Evolutionary conservation across 2,329 filamentous ascomycete genomes (phyloP).

Genomic region (Ophiostoma himal-ulmi): DNA sequence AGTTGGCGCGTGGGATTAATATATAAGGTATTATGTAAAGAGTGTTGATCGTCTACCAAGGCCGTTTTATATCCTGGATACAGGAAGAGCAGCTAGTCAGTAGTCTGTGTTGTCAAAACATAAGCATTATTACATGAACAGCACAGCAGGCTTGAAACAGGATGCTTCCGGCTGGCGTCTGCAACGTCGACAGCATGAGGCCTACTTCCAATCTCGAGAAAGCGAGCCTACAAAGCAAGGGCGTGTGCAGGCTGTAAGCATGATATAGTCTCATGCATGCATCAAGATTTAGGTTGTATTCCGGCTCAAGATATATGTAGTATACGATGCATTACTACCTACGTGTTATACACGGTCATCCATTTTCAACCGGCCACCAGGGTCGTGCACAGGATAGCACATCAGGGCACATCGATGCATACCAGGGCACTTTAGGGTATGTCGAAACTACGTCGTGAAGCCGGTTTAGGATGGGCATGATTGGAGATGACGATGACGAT

Average conservation of each 20-base stretch:
- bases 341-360: not conserved
- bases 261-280: not conserved
- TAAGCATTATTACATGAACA: not conserved
- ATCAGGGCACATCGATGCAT: not conserved
- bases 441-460: not conserved
- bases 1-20: not conserved
- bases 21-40: not conserved
- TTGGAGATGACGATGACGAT: not conserved
- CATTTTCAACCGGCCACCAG: not conserved
- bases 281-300: not conserved
- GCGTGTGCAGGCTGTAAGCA: not conserved
- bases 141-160: not conserved
- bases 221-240: not conserved
- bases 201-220: not conserved
- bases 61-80: not conserved
- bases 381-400: not conserved
- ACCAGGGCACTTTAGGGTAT: not conserved
- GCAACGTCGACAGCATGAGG: not conserved
- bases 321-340: not conserved
- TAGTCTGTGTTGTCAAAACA: not conserved
- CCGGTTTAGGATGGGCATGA: not conserved
- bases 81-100: not conserved
- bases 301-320: not conserved
- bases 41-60: not conserved
- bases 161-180: conserved; percentile 1